Conservation (phyloP, 2,329 filamentous ascomycete genomes). For the Clarireedia hainanense region DNA sequence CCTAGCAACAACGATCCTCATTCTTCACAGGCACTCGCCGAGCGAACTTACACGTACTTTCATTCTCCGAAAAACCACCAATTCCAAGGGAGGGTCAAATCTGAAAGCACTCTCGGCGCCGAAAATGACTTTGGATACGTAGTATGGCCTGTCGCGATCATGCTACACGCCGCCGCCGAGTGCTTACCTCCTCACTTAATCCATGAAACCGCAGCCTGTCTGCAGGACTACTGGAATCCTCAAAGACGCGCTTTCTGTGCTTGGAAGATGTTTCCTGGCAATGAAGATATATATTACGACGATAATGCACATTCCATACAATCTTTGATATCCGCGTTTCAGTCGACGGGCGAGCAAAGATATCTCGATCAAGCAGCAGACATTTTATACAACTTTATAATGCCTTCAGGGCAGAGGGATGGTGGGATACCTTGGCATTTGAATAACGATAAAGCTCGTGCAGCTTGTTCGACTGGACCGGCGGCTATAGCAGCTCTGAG, state of each 20-base stretch:
- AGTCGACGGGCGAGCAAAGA: conserved; percentile 10
- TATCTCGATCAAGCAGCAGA: conserved; percentile 13
- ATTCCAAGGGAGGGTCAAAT: conserved; percentile 13
- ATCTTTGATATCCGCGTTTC: conserved; percentile 13
- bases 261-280: conserved; percentile 21
- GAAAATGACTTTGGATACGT: conserved; percentile 17
- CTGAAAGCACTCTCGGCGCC: conserved; percentile 9
- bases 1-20: background rate
- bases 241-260: conserved; percentile 16
- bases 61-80: conserved; percentile 7
- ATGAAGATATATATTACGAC: conserved; percentile 3
- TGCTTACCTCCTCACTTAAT: conserved; percentile 8
- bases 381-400: conserved; percentile 12
- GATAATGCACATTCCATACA: conserved; percentile 16
- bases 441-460: conserved; percentile 12
- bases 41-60: conserved; percentile 10
- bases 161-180: conserved; percentile 15
- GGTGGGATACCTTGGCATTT: conserved; percentile 19
- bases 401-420: conserved; percentile 12
- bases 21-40: background rate
- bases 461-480: conserved; percentile 16
- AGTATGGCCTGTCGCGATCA: conserved; percentile 18
- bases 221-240: conserved; percentile 19
- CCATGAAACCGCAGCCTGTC: background rate
- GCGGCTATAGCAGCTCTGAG: conserved; percentile 17